Evolutionary conservation across 768 basidiomycete genomes (phyloP), one percentile per base, ranked within the genome.

Genomic region (Lactarius hatsudake): DNA sequence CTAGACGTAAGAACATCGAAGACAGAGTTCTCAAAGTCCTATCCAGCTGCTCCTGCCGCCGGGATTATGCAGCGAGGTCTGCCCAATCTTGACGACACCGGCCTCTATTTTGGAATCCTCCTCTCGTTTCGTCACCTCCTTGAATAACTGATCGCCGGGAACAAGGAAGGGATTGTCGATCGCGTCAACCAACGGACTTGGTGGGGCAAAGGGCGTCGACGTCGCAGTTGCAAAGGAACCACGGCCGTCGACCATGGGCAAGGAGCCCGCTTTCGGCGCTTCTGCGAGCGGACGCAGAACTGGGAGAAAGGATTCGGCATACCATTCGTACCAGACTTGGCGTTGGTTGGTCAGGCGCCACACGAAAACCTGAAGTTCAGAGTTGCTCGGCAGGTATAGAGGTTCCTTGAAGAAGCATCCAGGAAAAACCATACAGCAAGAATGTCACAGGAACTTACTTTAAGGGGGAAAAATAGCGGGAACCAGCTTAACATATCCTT

Each of bases 401-500:
- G 97, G 93, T 72, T 97, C 94, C 94, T 97, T 72, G 10, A 48
- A 69, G 12, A 51, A 70, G 40, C 36, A 40, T 45, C 32, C 15
- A 32, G 7, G 23, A 23, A 48, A 56, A 30, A 56, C 8, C 9
- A 34, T 56, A n/a, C 5, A 8, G 56, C 17, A 40, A 23, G 17
- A 23, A 66, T 64, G 55, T 32, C 23, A 60, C n/a, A 65, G 30
- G 51, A 13, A 76, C 85, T 36, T 66, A 91, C 95, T 78, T 87
- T 90, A 75, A 98, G 86, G 2, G 97, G 97, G 78, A 99, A 96
- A 79, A 94, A 97, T 23, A 98, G 78, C 0, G 97, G 97, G 79
- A 99, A 99, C 97, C 97, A 99, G 74, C 96, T 98, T 72, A 98
- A 81, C 97, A 99, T 99, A 72, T 98, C 90, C 72, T 93, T 95